These are phyloP conservation scores for Hypoxylon sp. DNA, from an alignment of 2,329 filamentous ascomycete species.

Conservation along the genomic window DNA sequence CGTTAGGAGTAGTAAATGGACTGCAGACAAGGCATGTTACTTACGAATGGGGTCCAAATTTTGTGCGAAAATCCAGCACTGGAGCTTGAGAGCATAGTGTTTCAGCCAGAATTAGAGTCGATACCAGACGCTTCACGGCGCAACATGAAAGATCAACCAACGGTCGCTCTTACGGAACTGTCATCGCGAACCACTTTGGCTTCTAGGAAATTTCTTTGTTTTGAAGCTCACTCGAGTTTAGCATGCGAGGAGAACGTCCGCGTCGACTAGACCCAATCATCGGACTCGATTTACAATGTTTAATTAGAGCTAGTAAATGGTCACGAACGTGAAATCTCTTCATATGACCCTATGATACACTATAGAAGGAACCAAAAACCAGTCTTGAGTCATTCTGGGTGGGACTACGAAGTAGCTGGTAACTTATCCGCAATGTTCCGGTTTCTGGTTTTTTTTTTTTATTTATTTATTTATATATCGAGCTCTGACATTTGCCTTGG, in stretches of 20 bases:
- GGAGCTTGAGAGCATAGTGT: slow-evolving; percentile 31
- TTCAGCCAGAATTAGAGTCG: slow-evolving; percentile 24
- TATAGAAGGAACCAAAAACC: neutral
- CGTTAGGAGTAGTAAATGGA: slow-evolving; percentile 45
- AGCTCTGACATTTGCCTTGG: neutral
- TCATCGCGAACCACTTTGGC: slow-evolving; percentile 11
- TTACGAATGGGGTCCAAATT: slow-evolving; percentile 8
- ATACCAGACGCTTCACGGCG: slow-evolving; percentile 21
- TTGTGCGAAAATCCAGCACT: slow-evolving; percentile 22
- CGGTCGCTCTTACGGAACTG: neutral
- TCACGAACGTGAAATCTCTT: neutral
- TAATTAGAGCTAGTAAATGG: neutral
- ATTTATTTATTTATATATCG: too few species aligned
- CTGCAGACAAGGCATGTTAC: slow-evolving; percentile 33
- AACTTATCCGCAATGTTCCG: neutral
- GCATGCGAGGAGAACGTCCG: neutral
- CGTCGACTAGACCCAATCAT: neutral
- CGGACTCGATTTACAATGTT: neutral
- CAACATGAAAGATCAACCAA: slow-evolving; percentile 28
- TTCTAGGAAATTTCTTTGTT: neutral
- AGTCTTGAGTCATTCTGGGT: neutral
- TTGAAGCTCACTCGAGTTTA: neutral
- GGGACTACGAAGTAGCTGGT: neutral
- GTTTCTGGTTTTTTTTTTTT: too few species aligned
- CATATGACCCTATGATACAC: neutral